These are phyloP conservation scores for Wickerhamiella musiphila DNA, from an alignment of 805 yeast species.

Conservation along the genomic window DNA sequence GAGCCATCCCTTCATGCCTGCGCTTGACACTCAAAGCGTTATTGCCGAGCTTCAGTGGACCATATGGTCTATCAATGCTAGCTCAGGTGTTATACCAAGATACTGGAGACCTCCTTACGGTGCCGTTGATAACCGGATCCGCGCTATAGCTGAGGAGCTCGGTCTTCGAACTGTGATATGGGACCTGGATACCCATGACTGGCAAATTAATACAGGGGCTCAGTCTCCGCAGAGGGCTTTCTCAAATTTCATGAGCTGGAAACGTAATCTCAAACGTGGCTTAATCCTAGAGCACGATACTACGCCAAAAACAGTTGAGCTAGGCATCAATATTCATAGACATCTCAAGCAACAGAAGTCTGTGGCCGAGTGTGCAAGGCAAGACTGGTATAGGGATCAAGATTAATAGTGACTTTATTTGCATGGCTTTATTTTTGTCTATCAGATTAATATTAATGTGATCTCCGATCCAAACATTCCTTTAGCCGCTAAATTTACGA, in stretches of 20 bases:
- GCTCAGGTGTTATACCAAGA: slow-evolving; percentile 69
- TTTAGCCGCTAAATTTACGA: too few species aligned
- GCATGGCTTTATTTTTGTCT: too few species aligned
- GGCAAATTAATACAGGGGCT: slow-evolving; percentile 48
- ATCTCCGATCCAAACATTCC: too few species aligned
- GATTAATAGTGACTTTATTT: neutral
- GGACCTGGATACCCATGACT: slow-evolving; percentile 85
- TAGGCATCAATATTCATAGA: slow-evolving; percentile 23
- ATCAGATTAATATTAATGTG: too few species aligned
- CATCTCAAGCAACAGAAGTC: slow-evolving; percentile 8
- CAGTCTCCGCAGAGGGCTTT: slow-evolving; percentile 37
- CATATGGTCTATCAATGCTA: slow-evolving; percentile 95
- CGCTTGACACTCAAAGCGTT: slow-evolving; percentile 58
- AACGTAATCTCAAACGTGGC: slow-evolving; percentile 26
- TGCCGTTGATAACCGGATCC: slow-evolving; percentile 73
- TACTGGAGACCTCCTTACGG: slow-evolving; percentile 98
- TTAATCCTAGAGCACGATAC: slow-evolving; percentile 81
- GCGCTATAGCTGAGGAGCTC: slow-evolving; percentile 63
- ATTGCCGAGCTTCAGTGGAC: slow-evolving; percentile 90
- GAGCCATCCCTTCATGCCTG: slow-evolving; percentile 76
- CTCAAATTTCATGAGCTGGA: slow-evolving; percentile 40
- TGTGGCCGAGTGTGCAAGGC: slow-evolving; percentile 9
- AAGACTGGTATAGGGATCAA: slow-evolving; percentile 1
- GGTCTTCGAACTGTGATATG: slow-evolving; percentile 80
- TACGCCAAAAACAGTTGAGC: slow-evolving; percentile 42